Evolutionary conservation across 345 rosid species (phyloP).

Genomic region (Eucalyptus sideroxylon): DNA sequence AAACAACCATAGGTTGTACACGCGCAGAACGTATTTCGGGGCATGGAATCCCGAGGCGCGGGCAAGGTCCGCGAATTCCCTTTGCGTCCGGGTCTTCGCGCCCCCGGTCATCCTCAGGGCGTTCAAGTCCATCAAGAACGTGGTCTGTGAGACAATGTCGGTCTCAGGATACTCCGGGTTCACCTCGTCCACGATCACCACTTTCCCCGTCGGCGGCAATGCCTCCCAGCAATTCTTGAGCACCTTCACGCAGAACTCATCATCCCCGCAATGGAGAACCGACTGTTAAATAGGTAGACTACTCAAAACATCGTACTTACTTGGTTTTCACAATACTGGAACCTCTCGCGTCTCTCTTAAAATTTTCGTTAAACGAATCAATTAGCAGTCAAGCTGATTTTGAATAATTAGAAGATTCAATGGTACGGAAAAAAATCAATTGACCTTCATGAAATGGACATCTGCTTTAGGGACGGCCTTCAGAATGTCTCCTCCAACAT

Average conservation of each 20-base stretch:
- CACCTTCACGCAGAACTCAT: not conserved
- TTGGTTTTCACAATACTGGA: no score
- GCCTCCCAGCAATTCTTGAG: not conserved
- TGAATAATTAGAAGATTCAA: no score
- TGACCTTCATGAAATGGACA: constrained; percentile 22
- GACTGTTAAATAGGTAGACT: not conserved
- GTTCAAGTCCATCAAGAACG: not conserved
- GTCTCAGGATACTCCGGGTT: not conserved
- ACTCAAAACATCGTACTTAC: no score
- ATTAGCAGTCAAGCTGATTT: no score
- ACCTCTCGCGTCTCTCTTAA: no score
- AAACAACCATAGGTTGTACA: not conserved
- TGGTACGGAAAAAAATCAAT: not conserved
- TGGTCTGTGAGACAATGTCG: not conserved
- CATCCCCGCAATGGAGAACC: not conserved
- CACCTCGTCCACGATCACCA: not conserved
- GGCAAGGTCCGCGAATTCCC: not conserved
- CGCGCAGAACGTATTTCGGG: not conserved
- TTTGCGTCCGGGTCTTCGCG: not conserved
- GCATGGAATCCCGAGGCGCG: not conserved
- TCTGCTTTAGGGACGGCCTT: constrained; percentile 21
- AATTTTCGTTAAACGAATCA: no score
- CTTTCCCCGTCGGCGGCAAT: not conserved
- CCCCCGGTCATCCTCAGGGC: not conserved
- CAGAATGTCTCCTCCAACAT: constrained; percentile 29